Percentiles rank a stretch among this genome's conserved stretches.
Evolutionary conservation across 2,329 filamentous ascomycete genomes (phyloP).

Genomic region (Colletotrichum camelliae): DNA sequence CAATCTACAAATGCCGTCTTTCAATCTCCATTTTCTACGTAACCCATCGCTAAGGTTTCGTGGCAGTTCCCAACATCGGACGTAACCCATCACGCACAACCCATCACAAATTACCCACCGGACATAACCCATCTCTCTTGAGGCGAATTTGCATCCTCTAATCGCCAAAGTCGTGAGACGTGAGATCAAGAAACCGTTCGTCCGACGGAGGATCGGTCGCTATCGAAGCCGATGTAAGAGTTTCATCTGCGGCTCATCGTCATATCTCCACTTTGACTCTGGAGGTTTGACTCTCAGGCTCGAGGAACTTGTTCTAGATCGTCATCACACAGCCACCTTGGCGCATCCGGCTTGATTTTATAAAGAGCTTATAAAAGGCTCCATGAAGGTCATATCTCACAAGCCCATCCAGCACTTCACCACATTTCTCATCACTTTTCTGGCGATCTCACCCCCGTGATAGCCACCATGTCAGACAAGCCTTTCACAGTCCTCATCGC

Average conservation of each 20-base stretch:
- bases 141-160: not conserved
- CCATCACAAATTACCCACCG: not conserved
- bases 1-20: not conserved
- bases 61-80: not conserved
- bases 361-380: not conserved
- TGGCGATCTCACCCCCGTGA: not conserved
- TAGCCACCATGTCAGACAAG: not conserved
- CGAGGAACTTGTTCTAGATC: not conserved
- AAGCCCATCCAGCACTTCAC: not conserved
- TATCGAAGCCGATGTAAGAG: not conserved
- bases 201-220: not conserved
- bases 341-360: not conserved
- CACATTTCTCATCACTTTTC: not conserved
- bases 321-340: not conserved
- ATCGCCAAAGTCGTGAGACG: not conserved
- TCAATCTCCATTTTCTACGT: not conserved
- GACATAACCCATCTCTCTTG: not conserved
- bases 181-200: not conserved
- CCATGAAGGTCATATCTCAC: not conserved
- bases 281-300: not conserved
- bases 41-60: not conserved
- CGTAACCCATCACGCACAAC: not conserved
- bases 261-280: not conserved
- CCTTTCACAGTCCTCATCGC: not conserved
- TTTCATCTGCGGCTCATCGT: not conserved